phyloP scores from a whole-genome alignment of 306 rosid species.

The Prunus mira region DNA sequence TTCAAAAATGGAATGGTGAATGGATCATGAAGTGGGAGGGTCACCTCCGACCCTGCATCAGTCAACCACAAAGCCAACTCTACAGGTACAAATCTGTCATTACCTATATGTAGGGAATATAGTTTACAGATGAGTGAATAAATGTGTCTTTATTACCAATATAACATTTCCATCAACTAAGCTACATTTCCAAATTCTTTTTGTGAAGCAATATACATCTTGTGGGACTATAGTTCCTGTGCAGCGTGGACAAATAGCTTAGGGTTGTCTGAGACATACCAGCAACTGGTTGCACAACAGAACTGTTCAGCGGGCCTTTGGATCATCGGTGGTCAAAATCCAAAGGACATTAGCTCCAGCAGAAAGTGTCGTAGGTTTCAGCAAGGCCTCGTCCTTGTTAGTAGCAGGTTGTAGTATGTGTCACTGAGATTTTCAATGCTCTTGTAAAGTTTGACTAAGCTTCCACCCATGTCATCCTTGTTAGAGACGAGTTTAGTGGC shows the following conservation, averaged over 20 bases:
- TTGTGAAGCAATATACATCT: too few relatives aligned
- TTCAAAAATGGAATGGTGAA: too few relatives aligned
- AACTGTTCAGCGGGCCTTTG: background rate
- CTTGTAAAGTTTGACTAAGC: slow-evolving; percentile 33
- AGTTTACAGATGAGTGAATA: too few relatives aligned
- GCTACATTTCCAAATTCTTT: too few relatives aligned
- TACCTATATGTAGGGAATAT: too few relatives aligned
- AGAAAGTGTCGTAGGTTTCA: background rate
- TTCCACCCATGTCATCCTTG: slow-evolving; percentile 27
- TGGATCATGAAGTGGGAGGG: too few relatives aligned
- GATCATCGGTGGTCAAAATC: background rate
- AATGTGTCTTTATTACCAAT: too few relatives aligned
- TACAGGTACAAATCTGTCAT: too few relatives aligned
- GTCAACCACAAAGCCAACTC: too few relatives aligned
- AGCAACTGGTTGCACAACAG: background rate
- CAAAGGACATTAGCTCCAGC: background rate
- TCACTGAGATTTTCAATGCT: slow-evolving; percentile 31
- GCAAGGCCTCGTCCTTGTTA: slow-evolving; percentile 13
- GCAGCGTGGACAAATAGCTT: background rate
- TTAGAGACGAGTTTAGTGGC: slow-evolving; percentile 19
- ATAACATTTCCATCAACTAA: too few relatives aligned
- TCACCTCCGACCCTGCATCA: too few relatives aligned
- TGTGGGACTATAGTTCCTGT: too few relatives aligned
- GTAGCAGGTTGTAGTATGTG: slow-evolving; percentile 4
- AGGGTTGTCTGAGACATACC: background rate